Evolutionary conservation across 768 basidiomycete genomes (phyloP), one percentile per base, ranked within the genome.

Genomic region (Cantharellus anzutake): DNA sequence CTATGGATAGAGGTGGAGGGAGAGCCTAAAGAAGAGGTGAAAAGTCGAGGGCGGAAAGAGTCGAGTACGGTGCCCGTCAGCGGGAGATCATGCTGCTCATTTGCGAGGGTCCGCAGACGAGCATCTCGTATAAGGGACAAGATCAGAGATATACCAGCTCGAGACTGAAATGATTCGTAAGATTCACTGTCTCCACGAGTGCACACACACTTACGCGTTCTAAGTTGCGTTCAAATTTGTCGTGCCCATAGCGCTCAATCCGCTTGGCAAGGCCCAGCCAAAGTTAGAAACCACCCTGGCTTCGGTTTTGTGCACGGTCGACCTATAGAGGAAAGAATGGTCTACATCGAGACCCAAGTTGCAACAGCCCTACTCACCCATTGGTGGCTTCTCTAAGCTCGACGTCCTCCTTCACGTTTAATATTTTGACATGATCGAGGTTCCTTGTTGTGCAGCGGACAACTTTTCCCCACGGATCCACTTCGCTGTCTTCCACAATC

Each of bases 401-500:
- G 29, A 86, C 82, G 3, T 79, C 80, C 70, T 98, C 93, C 63
- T 89, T 81, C 41, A 94, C 84, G 66, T 88, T 82, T 87, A 98
- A 84, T 57, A 94, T 79, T 72, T 92, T 94, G 67, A 89, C 83
- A 71, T 93, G 87, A 69, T 94, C 91, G 60, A 98, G 74, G 70
- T 98, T 98, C 70, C 80, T 83, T 16, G 93, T 94, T 61, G 76
- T 75, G 65, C 86, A 90, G 61, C 76, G 75, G 65, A 96, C 79
- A 20, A 80, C 76, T 71, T 82, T 81, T 40, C 83, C 86, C 59
- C 81, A 73, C 2, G 87, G 83, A 71, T 96, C 88, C 4, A 97
- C 88, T 67, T 94, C 87, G 65, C 85, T 94, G 74, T 93, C 86
- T 70, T 98, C 93, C 61, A 98, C 71, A 53, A 96, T 82, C 93